Evolutionary conservation across 768 basidiomycete species (phyloP).

Genomic region (Russula foetens): DNA sequence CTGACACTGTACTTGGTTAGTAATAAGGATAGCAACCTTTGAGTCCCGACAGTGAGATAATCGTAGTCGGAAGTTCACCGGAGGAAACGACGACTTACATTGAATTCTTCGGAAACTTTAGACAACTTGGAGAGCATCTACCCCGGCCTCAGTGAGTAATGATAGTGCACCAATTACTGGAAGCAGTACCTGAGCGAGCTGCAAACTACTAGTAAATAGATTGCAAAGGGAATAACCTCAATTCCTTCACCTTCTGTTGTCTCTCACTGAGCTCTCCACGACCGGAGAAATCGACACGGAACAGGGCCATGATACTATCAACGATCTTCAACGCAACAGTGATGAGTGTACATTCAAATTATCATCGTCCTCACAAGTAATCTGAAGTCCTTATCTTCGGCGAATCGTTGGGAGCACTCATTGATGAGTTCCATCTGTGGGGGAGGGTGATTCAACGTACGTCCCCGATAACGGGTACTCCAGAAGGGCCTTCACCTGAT

Average conservation of each 20-base stretch:
- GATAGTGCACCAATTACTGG: background rate
- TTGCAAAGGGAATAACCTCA: background rate
- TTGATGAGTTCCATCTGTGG: constrained; percentile 84
- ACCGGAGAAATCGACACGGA: constrained; percentile 89
- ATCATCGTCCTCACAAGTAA: constrained; percentile 41
- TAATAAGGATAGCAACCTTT: constrained; percentile 78
- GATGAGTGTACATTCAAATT: background rate
- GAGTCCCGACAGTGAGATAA: constrained; percentile 17
- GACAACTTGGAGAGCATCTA: constrained; percentile 89
- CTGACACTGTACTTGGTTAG: constrained; percentile 88
- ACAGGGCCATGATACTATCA: constrained; percentile 96
- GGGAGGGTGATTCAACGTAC: background rate
- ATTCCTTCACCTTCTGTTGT: constrained; percentile 66
- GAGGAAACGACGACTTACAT: constrained; percentile 41
- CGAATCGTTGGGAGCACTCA: constrained; percentile 80
- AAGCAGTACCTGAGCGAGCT: constrained; percentile 72
- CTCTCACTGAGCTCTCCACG: constrained; percentile 91
- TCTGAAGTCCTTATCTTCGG: constrained; percentile 80
- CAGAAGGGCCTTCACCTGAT: constrained; percentile 49
- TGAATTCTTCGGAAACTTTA: constrained; percentile 89
- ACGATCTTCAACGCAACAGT: constrained; percentile 51
- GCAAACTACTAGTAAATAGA: constrained; percentile 16
- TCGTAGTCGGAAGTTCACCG: background rate
- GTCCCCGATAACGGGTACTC: background rate
- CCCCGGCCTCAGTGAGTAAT: background rate